A percentile compares a stretch with the other conserved stretches of the same genome.
Evolutionary conservation across 495 filamentous ascomycete species (phyloP).

Genomic region (Aspergillus baeticus): DNA sequence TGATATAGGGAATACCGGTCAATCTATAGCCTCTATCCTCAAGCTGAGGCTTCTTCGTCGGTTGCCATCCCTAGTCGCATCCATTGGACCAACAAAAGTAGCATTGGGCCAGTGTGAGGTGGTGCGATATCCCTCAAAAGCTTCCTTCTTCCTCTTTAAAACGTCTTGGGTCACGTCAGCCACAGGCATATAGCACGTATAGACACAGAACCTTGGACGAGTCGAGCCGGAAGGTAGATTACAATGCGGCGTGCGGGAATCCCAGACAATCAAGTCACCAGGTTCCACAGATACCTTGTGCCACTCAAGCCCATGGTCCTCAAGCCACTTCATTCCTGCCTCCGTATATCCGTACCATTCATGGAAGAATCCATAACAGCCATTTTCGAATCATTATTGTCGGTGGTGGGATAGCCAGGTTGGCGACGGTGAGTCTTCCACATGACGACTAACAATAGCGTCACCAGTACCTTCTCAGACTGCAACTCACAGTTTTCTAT

Average conservation of each 20-base stretch:
- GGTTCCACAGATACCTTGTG: slow-evolving; percentile 39
- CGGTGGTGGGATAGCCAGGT: too few relatives aligned
- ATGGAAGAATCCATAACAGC: too few relatives aligned
- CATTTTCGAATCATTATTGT: too few relatives aligned
- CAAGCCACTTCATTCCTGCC: slow-evolving; percentile 35
- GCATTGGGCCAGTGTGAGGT: slow-evolving; percentile 37
- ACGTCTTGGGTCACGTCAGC: slow-evolving; percentile 32
- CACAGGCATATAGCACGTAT: slow-evolving; percentile 38
- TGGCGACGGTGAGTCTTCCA: too few relatives aligned
- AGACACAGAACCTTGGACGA: slow-evolving; percentile 27
- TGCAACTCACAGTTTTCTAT: too few relatives aligned
- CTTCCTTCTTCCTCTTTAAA: slow-evolving; percentile 31
- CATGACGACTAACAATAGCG: too few relatives aligned
- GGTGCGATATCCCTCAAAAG: slow-evolving; percentile 29
- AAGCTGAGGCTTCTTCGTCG: too few relatives aligned
- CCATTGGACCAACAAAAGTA: too few relatives aligned
- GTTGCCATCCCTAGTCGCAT: too few relatives aligned
- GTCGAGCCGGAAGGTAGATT: slow-evolving; percentile 26
- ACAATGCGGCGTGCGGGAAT: slow-evolving; percentile 39
- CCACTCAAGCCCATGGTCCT: slow-evolving; percentile 31
- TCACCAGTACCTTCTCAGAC: too few relatives aligned
- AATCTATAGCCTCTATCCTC: too few relatives aligned
- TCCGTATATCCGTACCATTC: slow-evolving; percentile 41
- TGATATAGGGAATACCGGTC: too few relatives aligned
- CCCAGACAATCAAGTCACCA: slow-evolving; percentile 40